Evolutionary conservation across 2,329 filamentous ascomycete genomes (phyloP).

Genomic region (Diaporthe capsici): DNA sequence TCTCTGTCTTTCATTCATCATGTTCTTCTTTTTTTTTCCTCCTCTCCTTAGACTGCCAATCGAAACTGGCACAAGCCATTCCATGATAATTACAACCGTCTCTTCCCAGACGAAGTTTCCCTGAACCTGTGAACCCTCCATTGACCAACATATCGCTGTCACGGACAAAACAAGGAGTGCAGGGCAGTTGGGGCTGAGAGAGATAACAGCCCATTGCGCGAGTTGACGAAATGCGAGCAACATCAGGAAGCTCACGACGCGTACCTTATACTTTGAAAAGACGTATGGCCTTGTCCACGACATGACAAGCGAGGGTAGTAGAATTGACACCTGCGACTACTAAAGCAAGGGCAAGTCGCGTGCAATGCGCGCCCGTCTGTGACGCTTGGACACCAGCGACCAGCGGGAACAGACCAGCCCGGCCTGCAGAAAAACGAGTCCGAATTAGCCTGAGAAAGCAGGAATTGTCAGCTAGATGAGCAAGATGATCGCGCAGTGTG

Average conservation of each 20-base stretch:
- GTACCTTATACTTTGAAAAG: not conserved
- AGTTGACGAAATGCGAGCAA: not conserved
- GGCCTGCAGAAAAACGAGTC: not conserved
- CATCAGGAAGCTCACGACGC: not conserved
- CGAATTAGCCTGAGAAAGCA: not conserved
- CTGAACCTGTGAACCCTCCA: not conserved
- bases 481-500: not conserved
- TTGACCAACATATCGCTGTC: not conserved
- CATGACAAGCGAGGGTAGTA: not conserved
- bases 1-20: not conserved
- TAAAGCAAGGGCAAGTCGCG: not conserved
- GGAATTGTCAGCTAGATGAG: not conserved
- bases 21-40: not conserved
- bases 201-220: not conserved
- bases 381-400: not conserved
- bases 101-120: not conserved
- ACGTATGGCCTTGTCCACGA: not conserved
- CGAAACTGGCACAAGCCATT: not conserved
- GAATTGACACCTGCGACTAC: not conserved
- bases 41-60: not conserved
- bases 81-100: not conserved
- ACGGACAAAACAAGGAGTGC: not conserved
- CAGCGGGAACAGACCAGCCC: not conserved
- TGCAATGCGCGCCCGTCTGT: no score
- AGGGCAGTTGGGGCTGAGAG: not conserved